Evolutionary conservation across 805 yeast species (phyloP).

Genomic region (Candida maltosa): DNA sequence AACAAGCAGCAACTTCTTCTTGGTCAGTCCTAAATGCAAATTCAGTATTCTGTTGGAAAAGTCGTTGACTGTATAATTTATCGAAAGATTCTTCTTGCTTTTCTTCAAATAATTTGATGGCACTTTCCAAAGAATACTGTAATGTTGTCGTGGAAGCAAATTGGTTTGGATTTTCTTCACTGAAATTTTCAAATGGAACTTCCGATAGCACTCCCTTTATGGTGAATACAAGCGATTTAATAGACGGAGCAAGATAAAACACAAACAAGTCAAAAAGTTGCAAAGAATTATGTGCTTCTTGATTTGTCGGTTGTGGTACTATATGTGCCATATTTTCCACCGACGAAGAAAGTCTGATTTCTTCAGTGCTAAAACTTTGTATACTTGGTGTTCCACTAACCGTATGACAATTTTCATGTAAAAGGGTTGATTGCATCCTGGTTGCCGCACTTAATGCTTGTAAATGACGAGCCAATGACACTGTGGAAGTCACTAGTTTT

Average conservation of each 20-base stretch:
- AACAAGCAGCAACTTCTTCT: conserved; percentile 80
- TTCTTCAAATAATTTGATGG: conserved; percentile 51
- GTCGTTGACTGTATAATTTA: conserved; percentile 53
- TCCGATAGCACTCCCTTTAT: conserved; percentile 58
- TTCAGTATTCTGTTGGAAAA: conserved; percentile 36
- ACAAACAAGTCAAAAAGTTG: conserved; percentile 67
- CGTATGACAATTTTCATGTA: conserved; percentile 28
- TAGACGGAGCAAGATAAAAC: conserved; percentile 67
- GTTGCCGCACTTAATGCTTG: conserved; percentile 69
- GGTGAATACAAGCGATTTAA: conserved; percentile 63
- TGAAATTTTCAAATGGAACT: conserved; percentile 48
- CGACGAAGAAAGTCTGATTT: conserved; percentile 18
- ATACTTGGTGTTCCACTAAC: conserved; percentile 15
- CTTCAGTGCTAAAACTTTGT: conserved; percentile 17
- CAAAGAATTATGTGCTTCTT: conserved; percentile 22
- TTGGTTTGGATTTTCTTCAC: conserved; percentile 19
- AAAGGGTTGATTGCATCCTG: conserved; percentile 59
- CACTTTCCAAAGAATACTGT: conserved; percentile 43
- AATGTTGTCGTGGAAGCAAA: conserved; percentile 44
- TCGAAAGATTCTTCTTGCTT: conserved; percentile 59
- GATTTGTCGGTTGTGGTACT: conserved; percentile 12
- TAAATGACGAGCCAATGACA: conserved; percentile 51
- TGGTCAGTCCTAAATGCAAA: conserved; percentile 52
- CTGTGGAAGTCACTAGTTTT: conserved; percentile 49
- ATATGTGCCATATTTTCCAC: conserved; percentile 27